Base-by-base conservation (phyloP, 176 grass and related monocot genomes). In the Alopecurus myosuroides region DNA sequence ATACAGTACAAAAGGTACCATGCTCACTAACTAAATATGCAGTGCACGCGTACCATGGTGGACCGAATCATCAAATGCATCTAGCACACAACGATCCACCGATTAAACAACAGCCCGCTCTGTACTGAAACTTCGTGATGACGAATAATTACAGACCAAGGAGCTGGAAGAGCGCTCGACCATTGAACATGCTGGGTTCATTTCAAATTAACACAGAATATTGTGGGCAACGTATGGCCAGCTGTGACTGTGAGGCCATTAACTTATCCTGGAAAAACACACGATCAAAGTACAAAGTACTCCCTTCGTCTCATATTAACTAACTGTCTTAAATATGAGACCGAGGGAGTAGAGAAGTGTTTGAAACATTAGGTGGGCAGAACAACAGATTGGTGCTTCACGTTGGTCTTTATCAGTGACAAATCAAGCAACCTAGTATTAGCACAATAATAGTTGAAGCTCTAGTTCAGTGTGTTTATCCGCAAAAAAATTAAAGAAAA, bases 41-140 rank as follows among this genome's bases (percentile, higher is more conserved):
- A 74, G 44, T 36, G 28, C 55, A 80, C 51, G 26, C 50, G 19
- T 78, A 74, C 56, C 56, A 81, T 36, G 81, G 76, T 78, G 67
- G 42, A 66, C 35, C 74, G 63, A 65, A 84, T 75, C 87, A 48
- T 56, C 35, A 56, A 84, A 67, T 65, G 68, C 68, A 75, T 80
- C 68, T 76, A 58, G 15, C 72, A 22, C 60, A 81, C 36, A 75
- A 68, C 79, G 57, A 37, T 57, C 15, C 10, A 29, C 36, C 4
- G 41, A 89, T 68, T 80, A 67, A 85, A 76, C 40, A 75, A 89
- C 62, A 18, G 39, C 2, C 25, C 3, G 44, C 25, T 36, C 25
- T 36, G 56, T 8, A 68, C 41, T 25, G 52, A 46, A 34, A 70
- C 36, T 56, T 88, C 40, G 78, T 75, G 26, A 80, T 74, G 67